Conservation (phyloP, 176 grass and related monocot genomes). For the Hsuehochloa calcarea region DNA sequence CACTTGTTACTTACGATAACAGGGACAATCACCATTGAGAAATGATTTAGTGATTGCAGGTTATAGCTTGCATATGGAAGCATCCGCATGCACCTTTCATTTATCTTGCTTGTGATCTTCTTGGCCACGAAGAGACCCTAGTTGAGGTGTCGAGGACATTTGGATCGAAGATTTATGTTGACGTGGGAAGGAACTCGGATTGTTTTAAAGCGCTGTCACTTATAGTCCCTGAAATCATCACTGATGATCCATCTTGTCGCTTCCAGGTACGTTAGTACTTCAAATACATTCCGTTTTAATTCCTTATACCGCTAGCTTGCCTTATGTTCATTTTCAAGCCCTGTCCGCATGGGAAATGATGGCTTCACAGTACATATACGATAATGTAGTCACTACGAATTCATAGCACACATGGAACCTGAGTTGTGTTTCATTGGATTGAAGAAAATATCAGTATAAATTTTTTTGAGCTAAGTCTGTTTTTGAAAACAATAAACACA, state of each 20-base stretch:
- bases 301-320: not conserved
- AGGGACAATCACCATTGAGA: constrained; percentile 23
- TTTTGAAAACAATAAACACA: not conserved
- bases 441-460: not conserved
- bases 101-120: constrained; percentile 50
- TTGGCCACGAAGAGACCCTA: constrained; percentile 58
- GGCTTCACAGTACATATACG: not conserved
- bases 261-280: constrained; percentile 56
- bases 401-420: not conserved
- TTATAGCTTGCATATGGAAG: constrained; percentile 97
- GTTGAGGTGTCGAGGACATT: constrained; percentile 81
- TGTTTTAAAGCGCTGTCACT: constrained; percentile 57
- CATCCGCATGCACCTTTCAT: constrained; percentile 61
- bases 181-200: constrained; percentile 45
- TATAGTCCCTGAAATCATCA: constrained; percentile 60
- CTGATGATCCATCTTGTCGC: constrained; percentile 67
- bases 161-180: constrained; percentile 63
- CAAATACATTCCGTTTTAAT: not conserved
- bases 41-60: constrained; percentile 52
- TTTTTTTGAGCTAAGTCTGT: not conserved
- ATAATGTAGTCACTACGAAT: not conserved
- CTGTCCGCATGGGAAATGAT: not conserved
- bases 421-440: not conserved
- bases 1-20: not conserved
- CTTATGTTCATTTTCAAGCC: not conserved